These are phyloP conservation scores for Coemansia sp. DNA, from an alignment of 192 early-diverging fungal genomes.

Conservation along the genomic window DNA sequence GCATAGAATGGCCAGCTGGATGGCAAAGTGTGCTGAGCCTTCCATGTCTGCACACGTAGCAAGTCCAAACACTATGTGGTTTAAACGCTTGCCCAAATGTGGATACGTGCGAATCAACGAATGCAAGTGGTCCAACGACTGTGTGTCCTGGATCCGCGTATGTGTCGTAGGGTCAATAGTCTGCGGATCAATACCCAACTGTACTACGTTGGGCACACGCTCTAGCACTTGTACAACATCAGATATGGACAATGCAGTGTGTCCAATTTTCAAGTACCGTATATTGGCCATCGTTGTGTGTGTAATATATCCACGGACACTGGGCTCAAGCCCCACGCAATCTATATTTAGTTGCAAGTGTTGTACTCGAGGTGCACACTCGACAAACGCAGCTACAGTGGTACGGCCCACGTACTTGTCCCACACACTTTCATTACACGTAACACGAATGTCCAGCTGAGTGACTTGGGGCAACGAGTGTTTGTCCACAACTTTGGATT, in stretches of 20 bases:
- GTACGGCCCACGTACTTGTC: too few species aligned
- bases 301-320: not conserved
- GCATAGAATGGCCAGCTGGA: constrained; percentile 19
- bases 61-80: constrained; percentile 20
- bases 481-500: not conserved
- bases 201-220: not conserved
- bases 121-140: too few species aligned
- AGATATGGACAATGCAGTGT: too few species aligned
- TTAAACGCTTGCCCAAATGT: not conserved
- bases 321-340: not conserved
- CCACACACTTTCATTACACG: not conserved
- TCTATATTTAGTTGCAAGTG: not conserved
- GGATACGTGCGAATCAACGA: not conserved
- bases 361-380: not conserved
- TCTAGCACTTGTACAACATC: not conserved
- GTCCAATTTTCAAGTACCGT: too few species aligned
- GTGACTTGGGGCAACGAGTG: not conserved
- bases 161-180: not conserved
- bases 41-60: constrained; percentile 15
- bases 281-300: not conserved
- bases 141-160: not conserved
- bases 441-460: not conserved
- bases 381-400: not conserved
- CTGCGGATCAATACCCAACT: constrained; percentile 1
- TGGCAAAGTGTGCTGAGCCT: constrained; percentile 19